A percentile compares a stretch with the other conserved stretches of the same genome.
phyloP scores from a whole-genome alignment of 2,329 filamentous ascomycete genomes.

The Byssoonygena ceratinophila region DNA sequence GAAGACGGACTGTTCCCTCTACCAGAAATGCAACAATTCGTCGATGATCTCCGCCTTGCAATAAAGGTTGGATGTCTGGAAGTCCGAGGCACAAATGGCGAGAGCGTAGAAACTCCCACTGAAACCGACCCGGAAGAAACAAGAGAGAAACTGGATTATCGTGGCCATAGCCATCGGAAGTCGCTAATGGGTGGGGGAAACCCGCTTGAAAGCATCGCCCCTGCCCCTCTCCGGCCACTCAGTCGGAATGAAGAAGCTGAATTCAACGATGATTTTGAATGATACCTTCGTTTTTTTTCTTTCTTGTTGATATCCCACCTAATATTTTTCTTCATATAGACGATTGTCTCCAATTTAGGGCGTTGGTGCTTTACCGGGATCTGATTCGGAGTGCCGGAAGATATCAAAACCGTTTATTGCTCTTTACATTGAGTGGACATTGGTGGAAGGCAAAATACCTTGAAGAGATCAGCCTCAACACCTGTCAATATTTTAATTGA shows the following conservation, averaged over 20 bases:
- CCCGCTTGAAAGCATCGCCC: slow-evolving; percentile 46
- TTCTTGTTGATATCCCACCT: slow-evolving; percentile 4
- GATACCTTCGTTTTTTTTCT: slow-evolving; percentile 11
- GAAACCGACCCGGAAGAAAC: slow-evolving; percentile 28
- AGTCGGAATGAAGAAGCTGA: slow-evolving; percentile 26
- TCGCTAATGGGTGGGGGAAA: slow-evolving; percentile 44
- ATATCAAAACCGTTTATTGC: neutral
- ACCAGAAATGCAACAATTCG: slow-evolving; percentile 42
- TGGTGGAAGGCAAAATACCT: neutral
- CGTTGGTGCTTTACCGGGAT: slow-evolving; percentile 1
- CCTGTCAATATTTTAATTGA: neutral
- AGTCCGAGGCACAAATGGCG: slow-evolving; percentile 30
- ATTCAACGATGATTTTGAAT: slow-evolving; percentile 41
- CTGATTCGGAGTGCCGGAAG: neutral
- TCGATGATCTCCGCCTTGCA: slow-evolving; percentile 35
- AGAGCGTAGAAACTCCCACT: slow-evolving; percentile 24
- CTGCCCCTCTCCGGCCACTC: slow-evolving; percentile 32
- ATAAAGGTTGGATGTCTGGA: slow-evolving; percentile 37
- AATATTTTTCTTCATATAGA: slow-evolving; percentile 2
- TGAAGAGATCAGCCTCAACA: neutral
- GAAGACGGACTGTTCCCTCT: slow-evolving; percentile 39
- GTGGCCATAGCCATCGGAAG: slow-evolving; percentile 43
- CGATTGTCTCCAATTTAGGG: neutral
- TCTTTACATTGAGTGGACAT: neutral
- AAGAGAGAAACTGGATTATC: slow-evolving; percentile 46